These are phyloP conservation scores for Wickerhamiella azymoides DNA, from an alignment of 805 yeast species.

Conservation along the genomic window DNA sequence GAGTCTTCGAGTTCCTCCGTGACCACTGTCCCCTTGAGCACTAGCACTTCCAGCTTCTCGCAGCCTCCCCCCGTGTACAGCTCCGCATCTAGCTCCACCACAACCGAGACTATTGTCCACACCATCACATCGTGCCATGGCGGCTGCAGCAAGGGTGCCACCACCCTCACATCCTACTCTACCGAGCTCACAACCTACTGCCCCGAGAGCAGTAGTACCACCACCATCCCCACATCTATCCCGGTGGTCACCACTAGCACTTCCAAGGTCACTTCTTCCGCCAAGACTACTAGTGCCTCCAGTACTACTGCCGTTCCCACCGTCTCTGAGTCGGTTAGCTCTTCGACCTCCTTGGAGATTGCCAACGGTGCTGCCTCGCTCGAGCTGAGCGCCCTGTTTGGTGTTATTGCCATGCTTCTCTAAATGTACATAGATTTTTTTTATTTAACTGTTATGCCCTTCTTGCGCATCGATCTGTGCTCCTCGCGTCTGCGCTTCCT, in stretches of 20 bases:
- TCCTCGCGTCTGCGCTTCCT: slow-evolving; percentile 66
- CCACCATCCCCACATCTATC: background rate
- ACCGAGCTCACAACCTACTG: slow-evolving; percentile 5
- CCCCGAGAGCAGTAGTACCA: slow-evolving; percentile 2
- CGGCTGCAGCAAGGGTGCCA: slow-evolving; percentile 5
- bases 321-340: background rate
- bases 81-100: background rate
- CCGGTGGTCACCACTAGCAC: background rate
- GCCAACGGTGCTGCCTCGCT: slow-evolving; percentile 3
- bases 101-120: slow-evolving; percentile 26
- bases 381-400: background rate
- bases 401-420: background rate
- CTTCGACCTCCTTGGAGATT: background rate
- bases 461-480: slow-evolving; percentile 42
- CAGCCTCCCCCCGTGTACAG: background rate
- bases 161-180: background rate
- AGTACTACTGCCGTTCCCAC: slow-evolving; percentile 15
- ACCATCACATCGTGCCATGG: slow-evolving; percentile 34
- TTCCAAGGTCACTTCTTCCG: background rate
- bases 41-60: background rate
- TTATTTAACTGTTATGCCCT: background rate
- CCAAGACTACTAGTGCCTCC: slow-evolving; percentile 12
- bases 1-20: background rate
- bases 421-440: background rate
- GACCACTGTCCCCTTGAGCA: too few relatives aligned